Base-by-base conservation (phyloP, 768 basidiomycete species). In the Rubroboletus pulcherrimus region DNA sequence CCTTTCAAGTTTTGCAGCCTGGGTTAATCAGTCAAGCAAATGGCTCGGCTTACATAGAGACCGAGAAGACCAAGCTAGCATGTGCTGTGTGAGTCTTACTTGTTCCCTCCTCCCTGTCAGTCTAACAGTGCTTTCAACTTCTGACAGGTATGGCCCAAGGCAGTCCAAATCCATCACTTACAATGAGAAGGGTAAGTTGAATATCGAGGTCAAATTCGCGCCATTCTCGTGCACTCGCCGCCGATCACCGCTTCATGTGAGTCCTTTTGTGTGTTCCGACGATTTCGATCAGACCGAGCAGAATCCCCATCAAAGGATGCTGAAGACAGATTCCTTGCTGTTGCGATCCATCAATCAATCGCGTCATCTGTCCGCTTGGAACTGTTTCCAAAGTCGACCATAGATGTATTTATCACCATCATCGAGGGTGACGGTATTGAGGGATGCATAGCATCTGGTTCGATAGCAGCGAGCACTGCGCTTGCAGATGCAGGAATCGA, bases 11-110 rank as follows among this genome's bases (percentile, higher is more conserved):
- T 72, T 74, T 99, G 46, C 87, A 94, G 68, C 85, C 92, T 30
- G 93, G 94, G 9, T 75, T 98, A 14, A 93, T 97, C 51, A 88
- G 75, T 58, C 93, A 97, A 73, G 96, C 97, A 1, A 95, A 93
- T 66, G 97, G 97, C 2, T 97, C 94, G 17, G 94, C 93, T 11
- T 99, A 98, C 68, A 90, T 99, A 63, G 97, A 99, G 74, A 89
- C 88, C 1, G 89, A 90, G 54, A 81, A 81, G 53, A 91, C 91
- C 0, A 99, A 99, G 75, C 85, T 99, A 59, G 94, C 93, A 5
- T 97, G 93, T 69, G 93, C 97, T 40, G 91, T 98, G 95, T 98
- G 63, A 65, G 89, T 81, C 30, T 19, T 29, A 3, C 2, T 43
- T 10, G 31, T 46, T 43, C 29, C 0, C 39, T 42, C 45, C 26